A percentile compares a stretch with the other conserved stretches of the same genome.
phyloP scores from a whole-genome alignment of 495 filamentous ascomycete species.

The Cryomyces antarcticus region DNA sequence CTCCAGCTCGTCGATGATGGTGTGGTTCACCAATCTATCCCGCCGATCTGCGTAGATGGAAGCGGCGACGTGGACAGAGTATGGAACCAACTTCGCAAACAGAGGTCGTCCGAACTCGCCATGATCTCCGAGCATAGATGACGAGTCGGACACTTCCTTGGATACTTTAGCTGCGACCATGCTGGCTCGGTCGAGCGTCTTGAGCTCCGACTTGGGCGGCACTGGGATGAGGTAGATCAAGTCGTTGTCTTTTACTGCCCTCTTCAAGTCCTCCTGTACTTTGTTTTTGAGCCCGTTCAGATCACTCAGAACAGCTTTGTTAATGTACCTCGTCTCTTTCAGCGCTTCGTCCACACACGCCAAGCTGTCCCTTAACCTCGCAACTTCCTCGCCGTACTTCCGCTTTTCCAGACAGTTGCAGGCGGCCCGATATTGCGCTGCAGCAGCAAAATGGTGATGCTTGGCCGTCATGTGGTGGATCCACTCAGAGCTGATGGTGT shows the following conservation, averaged over 20 bases:
- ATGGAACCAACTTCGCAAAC: conserved; percentile 84
- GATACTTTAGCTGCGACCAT: conserved; percentile 74
- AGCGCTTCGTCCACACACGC: conserved; percentile 69
- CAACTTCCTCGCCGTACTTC: conserved; percentile 92
- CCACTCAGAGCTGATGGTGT: conserved; percentile 82
- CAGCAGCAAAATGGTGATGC: conserved; percentile 92
- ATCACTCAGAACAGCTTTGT: conserved; percentile 63
- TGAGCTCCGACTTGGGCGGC: conserved; percentile 74
- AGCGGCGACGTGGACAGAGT: conserved; percentile 83
- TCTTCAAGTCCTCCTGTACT: conserved; percentile 69
- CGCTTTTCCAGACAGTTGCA: conserved; percentile 83
- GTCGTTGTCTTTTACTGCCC: conserved; percentile 93
- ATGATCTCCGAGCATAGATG: conserved; percentile 58
- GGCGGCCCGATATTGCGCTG: conserved; percentile 86
- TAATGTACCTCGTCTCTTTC: conserved; percentile 71
- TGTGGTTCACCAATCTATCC: conserved; percentile 70
- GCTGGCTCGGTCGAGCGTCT: conserved; percentile 61
- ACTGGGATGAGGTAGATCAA: conserved; percentile 76
- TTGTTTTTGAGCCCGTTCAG: conserved; percentile 64
- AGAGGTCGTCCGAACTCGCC: conserved; percentile 63
- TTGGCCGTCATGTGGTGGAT: conserved; percentile 97
- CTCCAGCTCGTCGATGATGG: conserved; percentile 70
- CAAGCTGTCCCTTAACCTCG: conserved; percentile 61
- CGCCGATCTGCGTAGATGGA: conserved; percentile 87
- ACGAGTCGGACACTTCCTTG: conserved; percentile 61